Base-by-base conservation (phyloP, 371 early-diverging fungal genomes). In the Circinella umbellata region DNA sequence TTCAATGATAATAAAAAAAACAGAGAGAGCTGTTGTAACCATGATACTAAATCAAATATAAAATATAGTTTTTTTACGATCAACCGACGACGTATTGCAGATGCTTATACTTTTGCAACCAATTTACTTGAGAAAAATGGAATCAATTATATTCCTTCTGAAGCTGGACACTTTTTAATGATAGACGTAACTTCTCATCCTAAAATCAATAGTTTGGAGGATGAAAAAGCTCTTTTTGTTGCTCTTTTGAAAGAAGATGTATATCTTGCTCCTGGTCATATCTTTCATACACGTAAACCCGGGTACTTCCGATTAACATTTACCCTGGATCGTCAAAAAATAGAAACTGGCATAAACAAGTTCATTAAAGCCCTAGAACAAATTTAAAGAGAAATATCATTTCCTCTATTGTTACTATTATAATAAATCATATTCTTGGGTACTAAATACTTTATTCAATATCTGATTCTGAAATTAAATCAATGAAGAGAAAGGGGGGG, bases 81-180 rank as follows among this genome's bases (percentile, higher is more conserved):
- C 11, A 93, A 92, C 74, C 86, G 85, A 49, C 67, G 64, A n/a
- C 76, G 81, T 7, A 72, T 95, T 49, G 83, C 84, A 0, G 83
- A 77, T 47, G 66, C 79, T 34, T 93, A 92, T 69, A 69, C 63
- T 1, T 51, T 60, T 4, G 70, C 85, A 1, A 75, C 81, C 4
- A 61, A 69, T 4, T 78, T 80, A 39, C 72, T 93, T 14, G 73
- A 75, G 1, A 51, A 74, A 60, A 78, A 83, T 59, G 68, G 74
- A 0, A 81, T 94, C 51, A 68, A 79, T 13, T 92, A 76, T 60
- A 39, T 89, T 5, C 85, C 85, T 3, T 86, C 89, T 8, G 78
- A 89, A 37, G 89, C 89, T 1, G 93, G 92, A 1, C 89, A 88
- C 72, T 95, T 92, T 72, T 49, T 93, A 8, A 86, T 91, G 85